Evolutionary conservation across 176 grass and related monocot species (phyloP), one percentile per base, ranked within the genome.

Genomic region (Paspalum vaginatum): DNA sequence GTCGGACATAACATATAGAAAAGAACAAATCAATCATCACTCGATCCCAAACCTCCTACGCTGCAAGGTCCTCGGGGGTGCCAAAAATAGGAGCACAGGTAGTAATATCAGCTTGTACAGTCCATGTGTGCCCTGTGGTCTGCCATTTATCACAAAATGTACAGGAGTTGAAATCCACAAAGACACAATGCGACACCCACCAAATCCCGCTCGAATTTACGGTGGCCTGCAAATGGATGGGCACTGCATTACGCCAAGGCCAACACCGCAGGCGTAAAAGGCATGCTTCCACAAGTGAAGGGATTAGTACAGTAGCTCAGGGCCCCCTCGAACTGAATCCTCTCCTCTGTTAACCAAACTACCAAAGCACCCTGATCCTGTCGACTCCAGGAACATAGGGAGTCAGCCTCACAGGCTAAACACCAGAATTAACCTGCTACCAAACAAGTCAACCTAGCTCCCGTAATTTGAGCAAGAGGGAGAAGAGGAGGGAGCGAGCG

Each of bases 21-120:
- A 20, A 80, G 39, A 38, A 51, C 18, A 71, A 40, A 70, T 11
- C 55, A 61, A 63, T 25, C 9, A 61, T 39, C 72, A 41, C 18
- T 68, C 47, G n/a, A 60, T 54, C 67, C 70, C 37, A 84, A 84
- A 75, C 41, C 39, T 73, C 46, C 24, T 51, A 78, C 72, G 9
- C 85, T 61, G 62, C 77, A 76, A 12, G 12, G 65, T 32, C 32
- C 32, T 42, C 58, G 57, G 39, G 63, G 14, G 57, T 46, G 51
- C n/a, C 61, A 66, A 68, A 75, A 57, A 46, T 17, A 83, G 49
- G 61, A 58, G 58, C 27, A 27, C 27, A 61, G 10, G 39, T 20
- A 40, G 11, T 21, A 11, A 3, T 55, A 26, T 74, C 48, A 83
- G 37, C 46, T 27, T 79, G 20, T 0, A 24, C 9, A 15, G 20